These are phyloP conservation scores for Scheffersomyces amazonensis DNA, from an alignment of 805 yeast species.

Conservation along the genomic window DNA sequence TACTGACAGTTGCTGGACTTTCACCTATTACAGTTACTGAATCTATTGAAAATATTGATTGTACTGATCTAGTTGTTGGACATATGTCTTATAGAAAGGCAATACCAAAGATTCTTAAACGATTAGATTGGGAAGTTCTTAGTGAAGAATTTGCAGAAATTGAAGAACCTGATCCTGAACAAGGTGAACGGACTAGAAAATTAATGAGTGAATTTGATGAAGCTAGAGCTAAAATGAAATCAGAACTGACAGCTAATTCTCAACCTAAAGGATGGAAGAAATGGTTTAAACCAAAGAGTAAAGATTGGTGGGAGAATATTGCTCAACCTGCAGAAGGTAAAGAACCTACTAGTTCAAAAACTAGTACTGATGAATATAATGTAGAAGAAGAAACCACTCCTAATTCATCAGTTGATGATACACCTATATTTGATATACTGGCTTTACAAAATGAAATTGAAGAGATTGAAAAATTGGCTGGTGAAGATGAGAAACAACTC, in stretches of 20 bases:
- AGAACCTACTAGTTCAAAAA: conserved; percentile 8
- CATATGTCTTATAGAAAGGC: conserved; percentile 97
- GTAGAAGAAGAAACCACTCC: conserved; percentile 4
- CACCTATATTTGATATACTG: conserved; percentile 43
- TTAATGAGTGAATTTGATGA: conserved; percentile 83
- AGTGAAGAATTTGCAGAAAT: conserved; percentile 93
- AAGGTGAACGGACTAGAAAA: conserved; percentile 77
- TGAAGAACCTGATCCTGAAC: conserved; percentile 92
- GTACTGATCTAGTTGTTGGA: conserved; percentile 84
- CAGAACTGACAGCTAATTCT: conserved; percentile 29
- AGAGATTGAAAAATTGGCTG: conserved; percentile 39
- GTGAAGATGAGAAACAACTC: conserved; percentile 12
- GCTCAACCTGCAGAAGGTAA: conserved; percentile 30
- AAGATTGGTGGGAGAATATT: conserved; percentile 58
- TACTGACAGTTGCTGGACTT: conserved; percentile 87
- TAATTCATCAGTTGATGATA: conserved; percentile 11
- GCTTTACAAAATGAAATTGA: conserved; percentile 43
- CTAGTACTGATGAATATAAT: conserved; percentile 15
- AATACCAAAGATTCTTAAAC: conserved; percentile 75
- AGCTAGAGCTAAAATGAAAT: conserved; percentile 63
- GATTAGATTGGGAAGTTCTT: conserved; percentile 74
- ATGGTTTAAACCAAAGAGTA: conserved; percentile 47
- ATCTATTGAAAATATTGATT: conserved; percentile 81
- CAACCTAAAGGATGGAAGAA: conserved; percentile 45
- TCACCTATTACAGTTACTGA: conserved; percentile 63